Conservation (phyloP, 2,329 filamentous ascomycete species). For the Clonostachys solani region DNA sequence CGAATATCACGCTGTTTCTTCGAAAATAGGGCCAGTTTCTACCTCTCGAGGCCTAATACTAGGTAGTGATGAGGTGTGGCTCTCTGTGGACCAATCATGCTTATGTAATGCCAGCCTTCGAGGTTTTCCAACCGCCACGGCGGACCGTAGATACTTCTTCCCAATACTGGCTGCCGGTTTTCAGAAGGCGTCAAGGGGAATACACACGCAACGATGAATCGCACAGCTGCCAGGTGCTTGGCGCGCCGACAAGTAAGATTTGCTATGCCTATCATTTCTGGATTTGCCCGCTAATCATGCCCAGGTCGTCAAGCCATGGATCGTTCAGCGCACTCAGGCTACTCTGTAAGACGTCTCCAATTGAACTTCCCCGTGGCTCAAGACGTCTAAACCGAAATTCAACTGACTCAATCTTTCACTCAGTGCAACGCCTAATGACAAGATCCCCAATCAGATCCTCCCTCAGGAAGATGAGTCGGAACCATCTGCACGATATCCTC, state of each 20-base stretch:
- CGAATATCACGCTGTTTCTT: no score
- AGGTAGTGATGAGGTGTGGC: no score
- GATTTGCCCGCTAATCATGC: background rate
- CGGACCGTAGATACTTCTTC: no score
- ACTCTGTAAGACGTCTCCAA: conserved; percentile 13
- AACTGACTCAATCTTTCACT: background rate
- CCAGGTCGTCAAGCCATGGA: conserved; percentile 11
- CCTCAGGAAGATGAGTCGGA: background rate
- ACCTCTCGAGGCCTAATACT: no score
- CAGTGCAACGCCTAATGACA: conserved; percentile 1
- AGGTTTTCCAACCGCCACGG: no score
- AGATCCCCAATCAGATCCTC: background rate
- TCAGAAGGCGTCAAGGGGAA: background rate
- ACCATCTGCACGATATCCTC: conserved; percentile 57
- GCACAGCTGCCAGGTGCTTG: conserved; percentile 15
- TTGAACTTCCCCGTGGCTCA: background rate
- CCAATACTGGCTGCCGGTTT: no score
- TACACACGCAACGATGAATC: conserved; percentile 19
- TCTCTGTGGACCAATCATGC: no score
- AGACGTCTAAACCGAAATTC: background rate
- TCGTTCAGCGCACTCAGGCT: conserved; percentile 13
- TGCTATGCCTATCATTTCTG: background rate
- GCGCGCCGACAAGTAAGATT: conserved; percentile 14
- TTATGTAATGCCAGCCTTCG: no score
- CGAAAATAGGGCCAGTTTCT: no score